Percentiles rank a stretch among this genome's conserved stretches.
Conservation (phyloP, 306 rosid species). For the Gynostemma pentaphyllum region DNA sequence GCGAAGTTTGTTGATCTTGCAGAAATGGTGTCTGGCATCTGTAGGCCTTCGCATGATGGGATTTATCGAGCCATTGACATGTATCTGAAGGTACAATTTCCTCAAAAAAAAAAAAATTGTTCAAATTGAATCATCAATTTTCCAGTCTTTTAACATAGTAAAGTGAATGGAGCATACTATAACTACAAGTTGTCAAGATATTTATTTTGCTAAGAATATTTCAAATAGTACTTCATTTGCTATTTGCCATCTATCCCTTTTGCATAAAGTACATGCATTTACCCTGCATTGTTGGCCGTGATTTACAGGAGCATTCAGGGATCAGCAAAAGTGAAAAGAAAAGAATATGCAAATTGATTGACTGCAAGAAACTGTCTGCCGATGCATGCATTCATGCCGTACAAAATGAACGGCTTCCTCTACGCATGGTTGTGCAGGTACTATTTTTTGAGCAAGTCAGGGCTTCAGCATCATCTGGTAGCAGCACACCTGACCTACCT, state of each 20-base stretch:
- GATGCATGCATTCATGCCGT: slow-evolving; percentile 92
- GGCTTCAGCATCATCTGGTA: slow-evolving; percentile 63
- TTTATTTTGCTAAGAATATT: not conserved
- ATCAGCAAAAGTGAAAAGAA: slow-evolving; percentile 78
- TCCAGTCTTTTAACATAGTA: not conserved
- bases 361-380: slow-evolving; percentile 72
- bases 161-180: not conserved
- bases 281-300: not conserved
- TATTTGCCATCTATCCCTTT: not conserved
- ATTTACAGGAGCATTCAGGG: slow-evolving; percentile 69
- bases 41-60: slow-evolving; percentile 81
- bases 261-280: not conserved
- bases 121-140: too few species aligned
- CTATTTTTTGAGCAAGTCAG: slow-evolving; percentile 89
- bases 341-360: slow-evolving; percentile 90
- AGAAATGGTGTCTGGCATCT: slow-evolving; percentile 47
- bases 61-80: slow-evolving; percentile 86
- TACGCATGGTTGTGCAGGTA: slow-evolving; percentile 90
- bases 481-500: slow-evolving; percentile 87
- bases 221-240: not conserved
- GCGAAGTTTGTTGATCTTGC: slow-evolving; percentile 64
- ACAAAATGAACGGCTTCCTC: slow-evolving; percentile 91
- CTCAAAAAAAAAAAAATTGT: not conserved
- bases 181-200: not conserved
- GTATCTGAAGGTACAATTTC: slow-evolving; percentile 70